Evolutionary conservation across 768 basidiomycete species (phyloP).

Genomic region (Mycena pura): DNA sequence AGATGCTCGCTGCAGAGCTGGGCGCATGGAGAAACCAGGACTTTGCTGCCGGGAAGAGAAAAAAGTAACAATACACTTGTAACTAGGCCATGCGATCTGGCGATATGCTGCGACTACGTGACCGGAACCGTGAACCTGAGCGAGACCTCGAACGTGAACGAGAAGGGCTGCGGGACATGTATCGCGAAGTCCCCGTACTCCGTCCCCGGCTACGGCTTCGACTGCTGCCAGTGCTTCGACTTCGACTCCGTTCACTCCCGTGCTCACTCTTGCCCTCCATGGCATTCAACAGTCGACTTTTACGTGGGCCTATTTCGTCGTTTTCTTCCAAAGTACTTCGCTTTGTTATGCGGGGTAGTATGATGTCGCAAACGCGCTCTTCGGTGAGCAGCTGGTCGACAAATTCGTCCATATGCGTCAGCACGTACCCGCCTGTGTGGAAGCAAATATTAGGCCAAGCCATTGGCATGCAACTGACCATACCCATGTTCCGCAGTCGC

Average conservation of each 20-base stretch:
- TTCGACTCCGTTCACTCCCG: slow-evolving; percentile 45
- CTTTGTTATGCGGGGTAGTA: slow-evolving; percentile 88
- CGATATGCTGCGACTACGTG: slow-evolving; percentile 24
- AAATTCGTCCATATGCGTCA: slow-evolving; percentile 94
- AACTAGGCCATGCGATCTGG: slow-evolving; percentile 19
- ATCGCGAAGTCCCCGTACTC: too few relatives aligned
- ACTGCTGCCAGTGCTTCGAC: slow-evolving; percentile 38
- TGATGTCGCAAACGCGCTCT: slow-evolving; percentile 96
- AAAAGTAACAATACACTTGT: slow-evolving; percentile 38
- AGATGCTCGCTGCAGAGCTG: slow-evolving; percentile 64
- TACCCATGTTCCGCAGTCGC: slow-evolving; percentile 80
- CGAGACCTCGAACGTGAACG: slow-evolving; percentile 46
- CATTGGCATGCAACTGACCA: slow-evolving; percentile 32
- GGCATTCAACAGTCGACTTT: slow-evolving; percentile 87
- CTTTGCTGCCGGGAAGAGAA: slow-evolving; percentile 42
- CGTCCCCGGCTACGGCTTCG: too few relatives aligned
- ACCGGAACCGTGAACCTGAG: slow-evolving; percentile 18
- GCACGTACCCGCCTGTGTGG: slow-evolving; percentile 81
- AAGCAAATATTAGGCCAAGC: background rate
- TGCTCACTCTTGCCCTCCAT: slow-evolving; percentile 77
- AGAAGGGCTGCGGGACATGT: slow-evolving; percentile 71
- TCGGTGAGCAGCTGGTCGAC: slow-evolving; percentile 82
- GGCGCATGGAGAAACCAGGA: slow-evolving; percentile 59
- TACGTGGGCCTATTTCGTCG: slow-evolving; percentile 84
- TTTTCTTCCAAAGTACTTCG: slow-evolving; percentile 90